Base-by-base conservation (phyloP, 768 basidiomycete species). In the Podaxis sp. region DNA sequence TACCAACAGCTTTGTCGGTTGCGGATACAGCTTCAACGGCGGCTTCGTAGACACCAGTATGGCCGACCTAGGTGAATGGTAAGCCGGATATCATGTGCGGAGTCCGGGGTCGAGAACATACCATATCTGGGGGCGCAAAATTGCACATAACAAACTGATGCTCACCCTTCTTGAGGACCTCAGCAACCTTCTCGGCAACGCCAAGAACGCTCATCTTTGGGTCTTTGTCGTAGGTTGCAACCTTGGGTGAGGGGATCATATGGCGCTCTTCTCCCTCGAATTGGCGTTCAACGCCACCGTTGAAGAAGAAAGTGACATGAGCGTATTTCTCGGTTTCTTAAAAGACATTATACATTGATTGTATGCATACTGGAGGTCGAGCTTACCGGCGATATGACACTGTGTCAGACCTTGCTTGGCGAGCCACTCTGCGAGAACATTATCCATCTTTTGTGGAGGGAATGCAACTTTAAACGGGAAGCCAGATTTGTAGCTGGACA, bases 221-320 rank as follows among this genome's bases (percentile, higher is more conserved):
- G 64, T 91, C 80, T 67, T 90, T 82, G 75, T 98, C 95, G 74
- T 98, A 98, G 5, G 95, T 98, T 5, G 95, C 88, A 28, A 96
- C 94, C 68, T 92, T 95, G 44, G 94, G 95, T 14, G 93, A 95
- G 3, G 91, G 84, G 61, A 96, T 87, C 91, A 97, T 87, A 71
- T 87, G 80, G 14, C 95, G 80, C 65, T 91, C 89, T 70, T 97
- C 95, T 36, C 77, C 73, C 13, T 83, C 79, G 73, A 91, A 98
- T 68, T 95, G 91, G 70, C 94, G 91, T 79, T 97, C 95, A 28
- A 94, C 87, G 59, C 95, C 95, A 13, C 95, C 95, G 73, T 96
- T 97, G 83, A 97, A 96, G 83, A 96, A 97, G 81, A 97, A 96
- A 0, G 95, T 98, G 58, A 98, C 92, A 70, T 98, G 95, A 1